These are phyloP conservation scores for Dissophora globulifera DNA, from an alignment of 192 early-diverging fungal species.

Conservation along the genomic window DNA sequence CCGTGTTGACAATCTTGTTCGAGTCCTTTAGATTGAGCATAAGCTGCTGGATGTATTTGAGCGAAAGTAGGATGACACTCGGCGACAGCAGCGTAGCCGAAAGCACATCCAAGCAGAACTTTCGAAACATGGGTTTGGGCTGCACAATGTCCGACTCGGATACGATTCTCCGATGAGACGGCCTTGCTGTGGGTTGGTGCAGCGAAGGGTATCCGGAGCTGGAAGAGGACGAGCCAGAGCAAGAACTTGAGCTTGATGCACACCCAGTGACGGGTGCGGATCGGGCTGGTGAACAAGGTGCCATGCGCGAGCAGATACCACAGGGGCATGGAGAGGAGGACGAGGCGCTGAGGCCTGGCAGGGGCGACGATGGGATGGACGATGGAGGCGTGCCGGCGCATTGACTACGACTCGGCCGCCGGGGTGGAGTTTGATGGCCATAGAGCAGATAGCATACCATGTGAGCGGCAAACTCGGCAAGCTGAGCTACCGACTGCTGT, in stretches of 20 bases:
- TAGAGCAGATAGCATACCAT: slow-evolving; percentile 67
- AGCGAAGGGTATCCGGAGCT: background rate
- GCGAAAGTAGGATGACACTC: slow-evolving; percentile 60
- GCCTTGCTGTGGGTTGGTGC: slow-evolving; percentile 2
- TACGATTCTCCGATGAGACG: slow-evolving; percentile 19
- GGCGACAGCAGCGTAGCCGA: slow-evolving; percentile 62
- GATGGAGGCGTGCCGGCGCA: slow-evolving; percentile 28
- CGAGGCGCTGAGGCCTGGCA: slow-evolving; percentile 7
- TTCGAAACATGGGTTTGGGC: slow-evolving; percentile 37
- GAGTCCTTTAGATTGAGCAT: slow-evolving; percentile 49
- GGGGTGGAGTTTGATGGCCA: slow-evolving; percentile 51
- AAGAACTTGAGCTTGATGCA: no score
- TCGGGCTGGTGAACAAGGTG: slow-evolving; percentile 2
- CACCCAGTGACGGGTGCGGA: background rate
- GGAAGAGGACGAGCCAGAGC: no score
- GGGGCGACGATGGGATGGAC: slow-evolving; percentile 35
- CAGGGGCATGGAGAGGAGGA: slow-evolving; percentile 16
- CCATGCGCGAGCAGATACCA: slow-evolving; percentile 12
- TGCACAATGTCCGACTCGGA: slow-evolving; percentile 36
- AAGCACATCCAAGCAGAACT: slow-evolving; percentile 56
- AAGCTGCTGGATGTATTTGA: slow-evolving; percentile 65
- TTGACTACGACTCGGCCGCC: slow-evolving; percentile 3
- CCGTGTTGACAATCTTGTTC: slow-evolving; percentile 57
- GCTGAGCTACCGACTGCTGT: slow-evolving; percentile 49
- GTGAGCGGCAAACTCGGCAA: slow-evolving; percentile 67